Evolutionary conservation across 1,284 basidiomycete species (phyloP).

Genomic region (Cutaneotrichosporon sp.): DNA sequence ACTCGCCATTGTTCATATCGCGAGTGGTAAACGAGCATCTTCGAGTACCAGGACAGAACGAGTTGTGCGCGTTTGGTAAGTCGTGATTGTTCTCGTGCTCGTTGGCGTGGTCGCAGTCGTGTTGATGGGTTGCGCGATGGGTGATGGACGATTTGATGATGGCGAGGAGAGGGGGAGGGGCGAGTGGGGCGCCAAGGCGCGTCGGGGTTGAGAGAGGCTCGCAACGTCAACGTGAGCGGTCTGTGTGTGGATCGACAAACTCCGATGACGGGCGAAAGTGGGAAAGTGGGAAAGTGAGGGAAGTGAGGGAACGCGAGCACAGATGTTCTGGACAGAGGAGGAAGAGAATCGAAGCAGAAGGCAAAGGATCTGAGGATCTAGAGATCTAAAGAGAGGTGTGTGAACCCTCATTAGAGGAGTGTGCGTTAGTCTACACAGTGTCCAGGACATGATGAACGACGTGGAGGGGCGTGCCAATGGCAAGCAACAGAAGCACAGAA

Average conservation of each 20-base stretch:
- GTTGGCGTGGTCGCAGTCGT: not conserved
- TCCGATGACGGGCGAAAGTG: not conserved
- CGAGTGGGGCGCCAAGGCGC: too few species aligned
- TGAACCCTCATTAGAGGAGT: too few species aligned
- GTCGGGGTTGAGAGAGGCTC: not conserved
- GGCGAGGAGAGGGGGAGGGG: not conserved
- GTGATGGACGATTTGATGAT: not conserved
- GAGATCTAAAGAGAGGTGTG: too few species aligned
- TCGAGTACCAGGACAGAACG: slow-evolving; percentile 11
- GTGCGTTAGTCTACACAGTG: too few species aligned
- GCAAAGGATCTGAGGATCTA: too few species aligned
- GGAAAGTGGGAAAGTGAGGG: not conserved
- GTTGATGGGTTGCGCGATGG: not conserved
- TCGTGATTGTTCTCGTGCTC: not conserved
- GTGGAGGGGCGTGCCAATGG: not conserved
- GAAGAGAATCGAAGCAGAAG: too few species aligned
- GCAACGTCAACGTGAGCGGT: not conserved
- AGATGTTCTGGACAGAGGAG: not conserved
- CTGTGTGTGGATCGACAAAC: not conserved
- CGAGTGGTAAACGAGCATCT: not conserved
- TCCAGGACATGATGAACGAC: not conserved
- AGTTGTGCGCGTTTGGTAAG: slow-evolving; percentile 12
- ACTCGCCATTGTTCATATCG: not conserved
- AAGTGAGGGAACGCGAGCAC: not conserved
- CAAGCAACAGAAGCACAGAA: not conserved